Evolutionary conservation across 2,329 filamentous ascomycete genomes (phyloP), one percentile per base, ranked within the genome.

Genomic region (Neoscytalidium dimidiatum): DNA sequence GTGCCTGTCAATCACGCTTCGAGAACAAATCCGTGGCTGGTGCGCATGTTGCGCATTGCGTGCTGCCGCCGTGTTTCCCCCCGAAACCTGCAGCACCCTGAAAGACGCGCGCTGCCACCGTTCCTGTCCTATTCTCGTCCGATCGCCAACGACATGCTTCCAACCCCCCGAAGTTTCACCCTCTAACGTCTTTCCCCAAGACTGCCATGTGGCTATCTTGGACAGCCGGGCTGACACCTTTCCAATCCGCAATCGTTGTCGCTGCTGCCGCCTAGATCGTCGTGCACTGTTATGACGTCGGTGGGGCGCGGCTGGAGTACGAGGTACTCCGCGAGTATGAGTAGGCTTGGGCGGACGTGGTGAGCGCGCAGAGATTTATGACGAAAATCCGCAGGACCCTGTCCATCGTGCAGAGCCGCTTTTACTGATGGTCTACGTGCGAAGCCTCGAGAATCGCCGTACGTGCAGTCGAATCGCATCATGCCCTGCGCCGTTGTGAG

Each of bases 1-100:
- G 53, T 58, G 53, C 53, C 53, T 46, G 56, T 60, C 56, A 60
- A 60, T 60, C 56, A 43, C 19, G 38, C 53, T 58, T 58, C 53
- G 38, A 46, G 53, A 44, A 33, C 53, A 46, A 31, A 13, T 19
- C 28, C 17, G 28, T 21, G 23, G 23, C 19, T 19, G 52, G 33
- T 14, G 14, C 19, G 4, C 31, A n/a, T n/a, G 53, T 38, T 28
- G 31, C 19, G 33, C 33, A 23, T 19, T 28, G 33, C 38, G 23
- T 60, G 38, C 41, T 60, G 41, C 41, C 46, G 41, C 41, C n/a
- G 38, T 60, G 17, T 26, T 21, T 33, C 56, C 56, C 35, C 29
- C 49, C 49, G 28, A 35, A 19, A 14, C n/a, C 23, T 23, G 44
- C 29, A 28, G 26, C 31, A 17, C 49, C n/a, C 26, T n/a, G n/a